Percentiles rank a stretch among this genome's conserved stretches.
phyloP scores from a whole-genome alignment of 139 green algal species.

The Yamagishiella unicocca region DNA sequence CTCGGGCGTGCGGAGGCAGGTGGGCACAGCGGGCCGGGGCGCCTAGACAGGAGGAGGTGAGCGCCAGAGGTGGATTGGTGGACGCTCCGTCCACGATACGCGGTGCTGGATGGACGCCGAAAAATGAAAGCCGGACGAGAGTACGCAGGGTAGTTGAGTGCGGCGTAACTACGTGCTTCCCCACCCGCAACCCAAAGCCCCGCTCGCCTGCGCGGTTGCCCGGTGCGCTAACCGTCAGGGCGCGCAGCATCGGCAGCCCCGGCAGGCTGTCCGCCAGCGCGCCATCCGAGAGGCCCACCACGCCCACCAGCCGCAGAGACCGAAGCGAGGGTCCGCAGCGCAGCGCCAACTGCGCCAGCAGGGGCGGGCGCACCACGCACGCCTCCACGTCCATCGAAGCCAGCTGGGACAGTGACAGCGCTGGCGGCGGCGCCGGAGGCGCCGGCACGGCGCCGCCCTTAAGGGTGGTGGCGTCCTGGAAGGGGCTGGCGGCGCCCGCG shows the following conservation, averaged over 20 bases:
- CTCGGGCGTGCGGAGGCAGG: too few relatives aligned
- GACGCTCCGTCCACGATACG: too few relatives aligned
- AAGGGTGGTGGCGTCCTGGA: background rate
- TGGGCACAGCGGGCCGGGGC: too few relatives aligned
- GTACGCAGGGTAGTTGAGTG: too few relatives aligned
- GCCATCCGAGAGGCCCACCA: constrained; percentile 26
- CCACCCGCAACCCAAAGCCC: too few relatives aligned
- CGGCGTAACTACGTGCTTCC: too few relatives aligned
- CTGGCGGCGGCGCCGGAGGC: background rate
- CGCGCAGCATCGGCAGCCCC: background rate
- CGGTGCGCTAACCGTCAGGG: background rate
- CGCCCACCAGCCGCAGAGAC: constrained; percentile 20
- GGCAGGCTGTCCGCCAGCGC: constrained; percentile 2
- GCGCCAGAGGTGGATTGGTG: too few relatives aligned
- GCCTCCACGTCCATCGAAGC: constrained; percentile 12
- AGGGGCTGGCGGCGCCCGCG: background rate
- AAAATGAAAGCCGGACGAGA: too few relatives aligned
- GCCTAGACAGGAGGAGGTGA: too few relatives aligned
- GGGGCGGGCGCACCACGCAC: constrained; percentile 11
- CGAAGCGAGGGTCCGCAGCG: background rate
- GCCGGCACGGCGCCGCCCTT: background rate
- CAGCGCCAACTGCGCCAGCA: constrained; percentile 10
- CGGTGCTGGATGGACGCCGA: too few relatives aligned
- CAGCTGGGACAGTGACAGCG: constrained; percentile 19
- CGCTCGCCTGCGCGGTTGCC: constrained; percentile 35